Conservation (phyloP, 1,139 yeast species). For the Yamadazyma epiphylla region DNA sequence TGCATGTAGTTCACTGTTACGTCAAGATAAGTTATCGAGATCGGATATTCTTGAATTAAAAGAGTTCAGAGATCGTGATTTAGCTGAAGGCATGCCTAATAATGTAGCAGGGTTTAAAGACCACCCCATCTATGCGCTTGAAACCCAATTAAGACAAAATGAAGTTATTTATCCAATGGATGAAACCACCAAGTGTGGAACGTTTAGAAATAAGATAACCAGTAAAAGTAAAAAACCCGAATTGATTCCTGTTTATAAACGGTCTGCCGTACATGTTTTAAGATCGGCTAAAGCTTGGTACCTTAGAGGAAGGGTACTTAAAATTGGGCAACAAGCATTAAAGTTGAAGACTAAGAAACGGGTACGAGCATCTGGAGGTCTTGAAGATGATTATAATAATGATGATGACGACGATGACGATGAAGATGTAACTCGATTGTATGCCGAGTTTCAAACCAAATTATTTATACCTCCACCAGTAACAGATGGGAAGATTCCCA, state of each 20-base stretch:
- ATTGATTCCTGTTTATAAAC: conserved; percentile 57
- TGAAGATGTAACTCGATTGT: conserved; percentile 48
- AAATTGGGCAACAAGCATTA: conserved; percentile 65
- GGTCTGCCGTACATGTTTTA: conserved; percentile 60
- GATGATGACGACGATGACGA: conserved; percentile 51
- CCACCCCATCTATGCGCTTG: conserved; percentile 86
- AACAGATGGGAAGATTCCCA: conserved; percentile 61
- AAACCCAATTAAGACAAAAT: conserved; percentile 64
- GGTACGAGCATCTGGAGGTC: conserved; percentile 5
- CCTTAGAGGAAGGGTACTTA: conserved; percentile 70
- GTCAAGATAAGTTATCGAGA: conserved; percentile 30
- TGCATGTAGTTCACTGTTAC: conserved; percentile 17
- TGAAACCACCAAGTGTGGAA: conserved; percentile 59
- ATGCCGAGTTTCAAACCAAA: conserved; percentile 76
- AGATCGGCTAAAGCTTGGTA: conserved; percentile 86
- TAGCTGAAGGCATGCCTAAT: conserved; percentile 84
- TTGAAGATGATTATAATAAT: conserved; percentile 26
- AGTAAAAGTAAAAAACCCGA: conserved; percentile 28
- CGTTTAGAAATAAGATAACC: conserved; percentile 39
- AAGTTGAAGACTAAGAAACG: conserved; percentile 27
- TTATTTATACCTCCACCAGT: conserved; percentile 64
- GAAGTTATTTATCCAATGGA: conserved; percentile 72
- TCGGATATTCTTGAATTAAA: conserved; percentile 67
- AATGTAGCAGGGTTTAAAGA: conserved; percentile 77
- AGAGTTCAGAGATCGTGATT: conserved; percentile 64